Evolutionary conservation across 202 grass and related monocot genomes (phyloP).

Genomic region (Elaeis oleifera): DNA sequence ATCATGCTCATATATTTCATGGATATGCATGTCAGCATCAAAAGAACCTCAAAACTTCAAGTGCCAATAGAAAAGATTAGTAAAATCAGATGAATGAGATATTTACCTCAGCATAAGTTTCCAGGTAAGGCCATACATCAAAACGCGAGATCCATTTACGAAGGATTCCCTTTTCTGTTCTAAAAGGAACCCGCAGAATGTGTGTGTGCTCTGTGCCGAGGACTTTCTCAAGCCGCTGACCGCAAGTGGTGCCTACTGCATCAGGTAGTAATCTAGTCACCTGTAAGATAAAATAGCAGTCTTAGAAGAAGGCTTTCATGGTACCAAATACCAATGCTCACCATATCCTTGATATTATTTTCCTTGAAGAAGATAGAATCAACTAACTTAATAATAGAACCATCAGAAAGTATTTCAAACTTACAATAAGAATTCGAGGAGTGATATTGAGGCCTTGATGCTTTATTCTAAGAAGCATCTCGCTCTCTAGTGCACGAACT

Average conservation of each 20-base stretch:
- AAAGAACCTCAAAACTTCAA: too few species aligned
- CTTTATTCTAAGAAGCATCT: conserved; percentile 96
- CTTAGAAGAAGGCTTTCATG: too few species aligned
- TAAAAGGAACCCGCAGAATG: conserved; percentile 84
- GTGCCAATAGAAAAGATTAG: too few species aligned
- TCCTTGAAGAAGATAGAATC: not conserved
- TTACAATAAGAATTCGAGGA: conserved; percentile 87
- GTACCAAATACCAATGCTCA: too few species aligned
- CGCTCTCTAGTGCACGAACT: conserved; percentile 80
- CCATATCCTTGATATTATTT: not conserved
- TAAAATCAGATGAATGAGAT: not conserved
- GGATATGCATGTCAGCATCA: too few species aligned
- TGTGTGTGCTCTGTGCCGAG: conserved; percentile 73
- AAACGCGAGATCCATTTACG: conserved; percentile 98
- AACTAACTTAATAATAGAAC: too few species aligned
- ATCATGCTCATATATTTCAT: too few species aligned
- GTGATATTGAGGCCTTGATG: conserved; percentile 88
- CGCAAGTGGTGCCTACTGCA: conserved; percentile 74
- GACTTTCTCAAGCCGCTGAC: conserved; percentile 74
- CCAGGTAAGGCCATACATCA: conserved; percentile 91
- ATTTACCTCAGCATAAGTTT: conserved; percentile 73
- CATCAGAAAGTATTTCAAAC: conserved; percentile 12
- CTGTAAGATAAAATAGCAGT: conserved; percentile 30
- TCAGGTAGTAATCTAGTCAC: conserved; percentile 88
- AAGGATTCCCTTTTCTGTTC: conserved; percentile 68